A percentile compares a stretch with the other conserved stretches of the same genome.
These are phyloP conservation scores for Drechslerella dactyloides DNA, from an alignment of 2,329 filamentous ascomycete species.

Conservation along the genomic window DNA sequence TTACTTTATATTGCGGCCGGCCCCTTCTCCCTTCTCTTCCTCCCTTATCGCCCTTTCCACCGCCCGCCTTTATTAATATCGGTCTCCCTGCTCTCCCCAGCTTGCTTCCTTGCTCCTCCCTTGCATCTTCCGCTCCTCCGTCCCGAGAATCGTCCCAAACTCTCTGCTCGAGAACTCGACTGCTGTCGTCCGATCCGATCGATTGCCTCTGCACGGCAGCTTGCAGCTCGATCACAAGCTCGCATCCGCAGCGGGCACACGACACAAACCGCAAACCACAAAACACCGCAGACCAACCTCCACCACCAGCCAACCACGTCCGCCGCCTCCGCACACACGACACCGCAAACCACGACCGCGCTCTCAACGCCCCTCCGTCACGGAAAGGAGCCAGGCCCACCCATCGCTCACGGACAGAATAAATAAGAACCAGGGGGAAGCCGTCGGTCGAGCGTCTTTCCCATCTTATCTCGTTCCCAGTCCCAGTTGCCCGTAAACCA, in stretches of 20 bases:
- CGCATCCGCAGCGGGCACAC: constrained; percentile 3
- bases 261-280: constrained; percentile 11
- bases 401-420: not conserved
- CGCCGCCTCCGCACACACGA: too few species aligned
- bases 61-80: not conserved
- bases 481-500: not conserved
- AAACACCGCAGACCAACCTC: not conserved
- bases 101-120: too few species aligned
- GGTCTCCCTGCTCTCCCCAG: not conserved
- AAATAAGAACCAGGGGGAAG: not conserved
- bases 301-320: not conserved
- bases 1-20: constrained; percentile 26
- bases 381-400: not conserved
- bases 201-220: not conserved
- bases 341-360: not conserved
- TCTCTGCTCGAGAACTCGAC: constrained; percentile 11
- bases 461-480: not conserved
- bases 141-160: too few species aligned
- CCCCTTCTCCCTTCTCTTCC: constrained; percentile 8
- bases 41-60: not conserved
- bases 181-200: constrained; percentile 10
- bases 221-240: constrained; percentile 10
- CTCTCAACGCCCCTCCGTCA: too few species aligned
- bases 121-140: too few species aligned
- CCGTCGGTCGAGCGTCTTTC: too few species aligned